Evolutionary conservation across 352 stramenopile genomes (phyloP), one percentile per base, ranked within the genome.

Genomic region (Hyaloperonospora brassicae): DNA sequence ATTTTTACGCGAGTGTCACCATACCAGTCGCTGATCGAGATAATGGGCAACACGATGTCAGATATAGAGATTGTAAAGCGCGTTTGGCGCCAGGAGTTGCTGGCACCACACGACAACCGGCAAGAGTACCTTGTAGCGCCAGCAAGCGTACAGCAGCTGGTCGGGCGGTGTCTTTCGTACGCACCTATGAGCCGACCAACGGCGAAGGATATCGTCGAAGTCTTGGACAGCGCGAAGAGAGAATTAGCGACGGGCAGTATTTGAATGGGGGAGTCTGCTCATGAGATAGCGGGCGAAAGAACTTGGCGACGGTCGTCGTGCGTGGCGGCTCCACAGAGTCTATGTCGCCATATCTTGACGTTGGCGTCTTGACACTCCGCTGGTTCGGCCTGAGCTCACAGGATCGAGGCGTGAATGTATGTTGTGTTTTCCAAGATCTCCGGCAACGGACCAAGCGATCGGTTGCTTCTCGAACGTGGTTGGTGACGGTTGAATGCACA

Each of bases 161-260:
- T 86, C 47, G 66, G 76, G 27, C 50, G 47, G 50, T 86, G 76
- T 44, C 59, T 86, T 9, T 84, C 72, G 47, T 71, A 68, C 50
- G 50, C 66, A 52, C 71, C 75, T 64, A 68, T 66, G 50, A 70
- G 71, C 44, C 75, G 75, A 27, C 75, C 75, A 57, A 71, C 57
- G 13, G 73, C 73, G 11, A 68, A 77, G n/a, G 60, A 77, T 21
- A 62, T 83, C 23, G 63, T 85, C 54, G 46, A 73, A 24, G 44
- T 68, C 60, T 65, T 83, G 47, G 57, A 70, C 41, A 46, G 47
- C 36, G 70, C 72, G 41, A 70, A 76, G 39, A 61, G 76, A 39
- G 61, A 73, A 22, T 11, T 66, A 58, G 53, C 53, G 45, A 69
- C 52, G 14, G 60, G 53, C 40, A 66, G 50, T 38, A 63, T 72